A percentile compares a stretch with the other conserved stretches of the same genome.
These are phyloP conservation scores for Fonsecaea pugnacius DNA, from an alignment of 2,329 filamentous ascomycete species.

Conservation along the genomic window DNA sequence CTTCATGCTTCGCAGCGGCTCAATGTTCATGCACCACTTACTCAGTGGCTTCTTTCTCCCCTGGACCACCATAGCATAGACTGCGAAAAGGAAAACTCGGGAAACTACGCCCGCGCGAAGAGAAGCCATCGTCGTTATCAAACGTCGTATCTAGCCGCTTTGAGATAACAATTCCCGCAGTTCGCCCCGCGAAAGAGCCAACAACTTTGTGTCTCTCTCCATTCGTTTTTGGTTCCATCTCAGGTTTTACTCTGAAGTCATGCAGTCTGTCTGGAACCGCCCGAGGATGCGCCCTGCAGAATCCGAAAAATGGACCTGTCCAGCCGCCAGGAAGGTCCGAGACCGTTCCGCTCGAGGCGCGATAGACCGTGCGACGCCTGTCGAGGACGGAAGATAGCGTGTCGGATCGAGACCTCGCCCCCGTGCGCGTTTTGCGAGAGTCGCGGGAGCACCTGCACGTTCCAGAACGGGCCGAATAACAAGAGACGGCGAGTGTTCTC, in stretches of 20 bases:
- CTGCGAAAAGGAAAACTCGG: background rate
- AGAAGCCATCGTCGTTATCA: conserved; percentile 1
- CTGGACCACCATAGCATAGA: background rate
- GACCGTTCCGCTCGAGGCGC: conserved; percentile 27
- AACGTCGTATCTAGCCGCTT: conserved; percentile 8
- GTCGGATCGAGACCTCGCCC: conserved; percentile 23
- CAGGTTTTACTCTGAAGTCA: background rate
- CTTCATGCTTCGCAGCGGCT: background rate
- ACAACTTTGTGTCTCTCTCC: background rate
- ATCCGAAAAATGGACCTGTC: conserved; percentile 13
- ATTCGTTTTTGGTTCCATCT: background rate
- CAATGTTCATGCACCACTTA: background rate
- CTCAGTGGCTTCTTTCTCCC: background rate
- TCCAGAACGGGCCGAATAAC: conserved; percentile 13
- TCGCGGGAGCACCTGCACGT: conserved; percentile 22
- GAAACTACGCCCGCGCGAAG: background rate
- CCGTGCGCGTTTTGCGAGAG: conserved; percentile 24
- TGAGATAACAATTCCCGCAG: conserved; percentile 18
- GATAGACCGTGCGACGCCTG: conserved; percentile 27
- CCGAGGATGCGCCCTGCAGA: background rate
- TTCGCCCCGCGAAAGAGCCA: background rate
- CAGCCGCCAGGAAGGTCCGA: conserved; percentile 25
- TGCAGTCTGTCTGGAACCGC: background rate
- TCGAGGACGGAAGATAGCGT: conserved; percentile 22
- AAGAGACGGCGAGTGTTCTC: conserved; percentile 18